Conservation (phyloP, 164 flowering plant genomes). For the Stephania japonica region DNA sequence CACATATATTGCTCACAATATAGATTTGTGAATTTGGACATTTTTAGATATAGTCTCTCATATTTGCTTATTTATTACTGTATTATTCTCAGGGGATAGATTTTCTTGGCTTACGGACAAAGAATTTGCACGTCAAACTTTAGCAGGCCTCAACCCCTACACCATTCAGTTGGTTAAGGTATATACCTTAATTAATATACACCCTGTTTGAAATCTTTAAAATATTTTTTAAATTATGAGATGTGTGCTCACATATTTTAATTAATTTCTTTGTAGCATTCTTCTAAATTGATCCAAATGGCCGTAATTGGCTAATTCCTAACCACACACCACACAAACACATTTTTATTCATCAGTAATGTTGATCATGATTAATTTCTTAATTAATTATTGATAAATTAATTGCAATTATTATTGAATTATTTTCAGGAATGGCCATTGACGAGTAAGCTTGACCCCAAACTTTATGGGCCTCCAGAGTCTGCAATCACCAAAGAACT, state of each 20-base stretch:
- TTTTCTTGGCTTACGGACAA: no score
- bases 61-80: no score
- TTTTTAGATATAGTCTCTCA: no score
- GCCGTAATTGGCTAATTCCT: no score
- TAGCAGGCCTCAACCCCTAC: constrained; percentile 38
- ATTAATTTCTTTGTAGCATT: no score
- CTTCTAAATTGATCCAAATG: no score
- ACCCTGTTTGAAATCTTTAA: neutral
- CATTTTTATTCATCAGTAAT: neutral
- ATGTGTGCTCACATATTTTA: neutral
- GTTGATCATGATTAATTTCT: neutral
- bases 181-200: neutral
- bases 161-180: constrained; percentile 34
- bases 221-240: neutral
- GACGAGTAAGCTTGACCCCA: constrained; percentile 36
- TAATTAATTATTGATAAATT: no score
- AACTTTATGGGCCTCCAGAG: constrained; percentile 35
- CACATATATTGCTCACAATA: no score
- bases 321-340: no score
- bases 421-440: constrained; percentile 42
- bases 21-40: no score
- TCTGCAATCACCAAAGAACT: constrained; percentile 31
- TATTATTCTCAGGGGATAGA: no score
- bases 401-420: neutral
- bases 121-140: constrained; percentile 33